Evolutionary conservation across 768 basidiomycete genomes (phyloP).

Genomic region (Mrakia blollopis): DNA sequence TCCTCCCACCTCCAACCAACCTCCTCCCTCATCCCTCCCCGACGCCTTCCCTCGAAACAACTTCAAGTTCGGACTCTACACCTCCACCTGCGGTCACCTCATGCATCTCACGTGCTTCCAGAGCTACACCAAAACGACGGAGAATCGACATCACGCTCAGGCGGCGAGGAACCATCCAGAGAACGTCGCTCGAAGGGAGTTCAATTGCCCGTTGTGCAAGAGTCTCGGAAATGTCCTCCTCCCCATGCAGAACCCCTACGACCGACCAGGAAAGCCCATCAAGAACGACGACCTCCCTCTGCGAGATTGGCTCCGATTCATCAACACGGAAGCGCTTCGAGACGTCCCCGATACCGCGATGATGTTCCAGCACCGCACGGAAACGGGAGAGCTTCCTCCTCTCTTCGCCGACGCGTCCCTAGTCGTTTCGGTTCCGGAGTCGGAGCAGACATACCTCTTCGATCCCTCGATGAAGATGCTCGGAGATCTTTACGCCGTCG

Average conservation of each 20-base stretch:
- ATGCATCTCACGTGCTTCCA: conserved; percentile 97
- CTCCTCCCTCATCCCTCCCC: conserved; percentile 30
- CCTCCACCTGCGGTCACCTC: conserved; percentile 88
- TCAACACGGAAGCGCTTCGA: conserved; percentile 82
- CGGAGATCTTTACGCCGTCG: conserved; percentile 73
- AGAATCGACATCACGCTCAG: conserved; percentile 58
- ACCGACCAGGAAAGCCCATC: conserved; percentile 33
- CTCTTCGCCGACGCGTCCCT: conserved; percentile 41
- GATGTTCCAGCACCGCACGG: conserved; percentile 44
- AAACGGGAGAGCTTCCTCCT: conserved; percentile 43
- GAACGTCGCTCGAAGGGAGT: conserved; percentile 86
- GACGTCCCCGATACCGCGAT: conserved; percentile 45
- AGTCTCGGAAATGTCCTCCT: conserved; percentile 90
- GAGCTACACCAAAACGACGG: conserved; percentile 77
- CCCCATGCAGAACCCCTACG: conserved; percentile 55
- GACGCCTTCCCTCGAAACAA: conserved; percentile 47
- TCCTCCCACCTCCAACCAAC: conserved; percentile 30
- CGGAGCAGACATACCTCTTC: conserved; percentile 8
- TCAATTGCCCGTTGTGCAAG: conserved; percentile 95
- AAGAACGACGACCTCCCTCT: conserved; percentile 55
- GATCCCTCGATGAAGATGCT: conserved; percentile 63
- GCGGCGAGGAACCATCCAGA: conserved; percentile 91
- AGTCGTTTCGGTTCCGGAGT: conserved; percentile 4
- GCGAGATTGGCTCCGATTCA: conserved; percentile 82
- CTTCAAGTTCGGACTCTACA: conserved; percentile 77